Conservation (phyloP, 176 grass and related monocot species). For the Oryza coarctata region DNA sequence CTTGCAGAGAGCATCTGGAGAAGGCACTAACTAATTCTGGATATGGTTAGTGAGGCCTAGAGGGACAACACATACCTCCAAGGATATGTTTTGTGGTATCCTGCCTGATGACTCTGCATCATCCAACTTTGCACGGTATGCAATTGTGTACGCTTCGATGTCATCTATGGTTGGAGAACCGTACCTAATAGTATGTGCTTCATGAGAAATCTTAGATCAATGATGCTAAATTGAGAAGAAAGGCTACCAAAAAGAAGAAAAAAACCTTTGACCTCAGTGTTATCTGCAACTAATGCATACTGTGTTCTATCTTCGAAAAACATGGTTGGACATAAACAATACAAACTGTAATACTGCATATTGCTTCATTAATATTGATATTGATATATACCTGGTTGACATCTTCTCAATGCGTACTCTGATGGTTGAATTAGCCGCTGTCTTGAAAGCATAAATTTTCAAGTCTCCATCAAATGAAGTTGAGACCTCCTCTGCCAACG, state of each 20-base stretch:
- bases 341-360: constrained; percentile 2
- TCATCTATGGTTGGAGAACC: constrained; percentile 91
- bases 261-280: background rate
- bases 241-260: background rate
- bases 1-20: constrained; percentile 7
- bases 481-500: constrained; percentile 75
- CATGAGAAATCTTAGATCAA: constrained; percentile 36
- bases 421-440: constrained; percentile 58
- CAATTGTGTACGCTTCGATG: constrained; percentile 82
- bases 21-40: constrained; percentile 9
- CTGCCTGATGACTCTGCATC: constrained; percentile 62
- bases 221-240: background rate
- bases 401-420: constrained; percentile 88
- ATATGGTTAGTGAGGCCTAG: background rate
- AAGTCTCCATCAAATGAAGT: constrained; percentile 62
- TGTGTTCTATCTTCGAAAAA: background rate
- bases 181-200: constrained; percentile 53
- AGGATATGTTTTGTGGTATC: constrained; percentile 68
- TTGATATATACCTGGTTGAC: constrained; percentile 68
- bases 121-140: constrained; percentile 70
- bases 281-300: constrained; percentile 2
- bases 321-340: background rate
- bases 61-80: constrained; percentile 60
- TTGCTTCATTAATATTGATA: background rate
- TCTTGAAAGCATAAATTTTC: constrained; percentile 91